Evolutionary conservation across 345 rosid genomes (phyloP), one percentile per base, ranked within the genome.

Genomic region (Gossypium australe): DNA sequence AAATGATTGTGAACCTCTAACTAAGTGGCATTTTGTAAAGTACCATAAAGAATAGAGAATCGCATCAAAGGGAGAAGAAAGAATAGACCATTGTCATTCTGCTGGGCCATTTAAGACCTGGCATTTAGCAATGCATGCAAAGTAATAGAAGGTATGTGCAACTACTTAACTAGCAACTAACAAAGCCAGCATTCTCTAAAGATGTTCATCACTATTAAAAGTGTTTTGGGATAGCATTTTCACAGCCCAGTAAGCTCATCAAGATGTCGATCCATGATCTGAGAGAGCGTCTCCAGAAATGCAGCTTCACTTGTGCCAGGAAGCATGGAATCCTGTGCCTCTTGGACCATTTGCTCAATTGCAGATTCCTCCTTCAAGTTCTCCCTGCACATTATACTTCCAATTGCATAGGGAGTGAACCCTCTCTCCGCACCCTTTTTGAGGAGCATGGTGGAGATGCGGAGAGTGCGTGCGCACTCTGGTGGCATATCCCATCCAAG

Each of bases 401-500:
- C 98, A 6, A 93, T 89, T 67, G 81, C 61, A 69, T 79, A 91
- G 58, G 97, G 89, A 71, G 92, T 87, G 24, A 93, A 84, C 44
- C 95, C 95, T 75, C 88, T 87, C 65, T 82, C 85, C 10, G 74
- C 94, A 64, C 97, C 98, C 82, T 93, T 93, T 87, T 93, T 89
- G 52, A 93, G 70, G 48, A 93, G 97, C 97, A 93, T 93, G 13
- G 98, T 93, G 44, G 97, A 91, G 76, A 91, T 86, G 60, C 74
- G 82, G 9, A 91, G 84, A 2, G 88, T 87, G 52, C 85, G 78
- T 43, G 91, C 91, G 6, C 87, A 85, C 64, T 82, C 81, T 3
- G 65, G 11, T 3, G 94, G 85, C 47, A 93, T 72, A 67, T 89
- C 88, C 98, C 98, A 93, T 66, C 97, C 98, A 73, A 86, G 86